Evolutionary conservation across 345 rosid genomes (phyloP), one percentile per base, ranked within the genome.

Genomic region (Chamaenerion angustifolium): DNA sequence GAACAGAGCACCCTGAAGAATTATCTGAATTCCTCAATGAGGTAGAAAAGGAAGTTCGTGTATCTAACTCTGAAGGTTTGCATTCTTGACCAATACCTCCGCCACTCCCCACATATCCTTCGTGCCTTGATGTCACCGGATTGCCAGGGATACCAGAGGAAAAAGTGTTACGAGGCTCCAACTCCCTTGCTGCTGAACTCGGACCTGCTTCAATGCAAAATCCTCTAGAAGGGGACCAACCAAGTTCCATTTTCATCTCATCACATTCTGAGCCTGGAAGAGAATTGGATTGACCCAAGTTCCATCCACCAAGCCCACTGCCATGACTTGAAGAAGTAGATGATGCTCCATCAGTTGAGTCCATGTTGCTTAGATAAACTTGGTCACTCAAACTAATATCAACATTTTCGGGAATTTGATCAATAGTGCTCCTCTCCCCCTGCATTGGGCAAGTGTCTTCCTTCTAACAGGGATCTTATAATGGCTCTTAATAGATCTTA

Each of bases 1-100:
- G 75, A 54, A 64, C 69, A 49, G 85, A 65, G 77, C 69, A 72
- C 60, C 83, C 80, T 47, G 80, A 73, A 60, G 83, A 75, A 65
- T 68, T 68, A 42, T 76, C 80, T 45, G 58, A 65, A 64, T 63
- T 71, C 46, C 54, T 64, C 31, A 68, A 69, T 56, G 70, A 51
- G 59, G 57, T 40, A 43, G 23, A 10, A 35, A 68, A 49, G 52
- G 64, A 56, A 40, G 64, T 65, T 43, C 49, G 55, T 49, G 11
- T 64, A 40, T 62, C 69, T 41, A 45, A 57, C 54, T 77, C 81
- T 35, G 48, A 54, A 50, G 8, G 10, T 31, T 7, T 4, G 27
- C 5, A 2, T 23, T 23, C 27, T 23, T 23, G 27, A 23, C 27
- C 5, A 23, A 23, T 23, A 23, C 27, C 27, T 5, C n/a, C n/a